Conservation (phyloP, 1,284 basidiomycete genomes). For the Heterobasidion annosum region DNA sequence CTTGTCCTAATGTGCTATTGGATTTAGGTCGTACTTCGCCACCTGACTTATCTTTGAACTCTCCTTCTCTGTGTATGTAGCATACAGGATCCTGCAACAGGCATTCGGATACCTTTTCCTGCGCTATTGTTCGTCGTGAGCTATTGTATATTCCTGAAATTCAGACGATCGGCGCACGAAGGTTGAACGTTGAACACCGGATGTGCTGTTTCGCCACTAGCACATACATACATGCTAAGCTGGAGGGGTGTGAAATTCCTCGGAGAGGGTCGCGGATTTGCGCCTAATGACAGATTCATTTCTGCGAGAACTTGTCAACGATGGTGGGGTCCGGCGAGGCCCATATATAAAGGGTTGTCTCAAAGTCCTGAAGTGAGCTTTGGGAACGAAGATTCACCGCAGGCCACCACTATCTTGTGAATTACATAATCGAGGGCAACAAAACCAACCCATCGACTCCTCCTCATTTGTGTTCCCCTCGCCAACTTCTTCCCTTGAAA, state of each 20-base stretch:
- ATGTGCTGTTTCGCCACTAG: background rate
- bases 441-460: conserved; percentile 2
- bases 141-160: background rate
- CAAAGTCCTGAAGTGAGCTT: too few species aligned
- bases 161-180: background rate
- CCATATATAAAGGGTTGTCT: too few species aligned
- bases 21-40: background rate
- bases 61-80: background rate
- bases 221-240: too few species aligned
- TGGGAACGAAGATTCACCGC: background rate
- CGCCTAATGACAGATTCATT: too few species aligned
- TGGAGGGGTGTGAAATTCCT: too few species aligned
- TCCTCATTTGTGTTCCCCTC: background rate
- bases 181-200: background rate
- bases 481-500: background rate
- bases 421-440: conserved; percentile 9
- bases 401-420: background rate
- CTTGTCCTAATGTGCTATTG: background rate
- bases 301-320: too few species aligned
- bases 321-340: too few species aligned
- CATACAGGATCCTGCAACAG: background rate
- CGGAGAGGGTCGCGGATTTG: too few species aligned
- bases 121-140: background rate
- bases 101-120: too few species aligned
- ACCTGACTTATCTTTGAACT: background rate